These are phyloP conservation scores for Sporothrix schenckii DNA, from an alignment of 2,329 filamentous ascomycete species.

Conservation along the genomic window DNA sequence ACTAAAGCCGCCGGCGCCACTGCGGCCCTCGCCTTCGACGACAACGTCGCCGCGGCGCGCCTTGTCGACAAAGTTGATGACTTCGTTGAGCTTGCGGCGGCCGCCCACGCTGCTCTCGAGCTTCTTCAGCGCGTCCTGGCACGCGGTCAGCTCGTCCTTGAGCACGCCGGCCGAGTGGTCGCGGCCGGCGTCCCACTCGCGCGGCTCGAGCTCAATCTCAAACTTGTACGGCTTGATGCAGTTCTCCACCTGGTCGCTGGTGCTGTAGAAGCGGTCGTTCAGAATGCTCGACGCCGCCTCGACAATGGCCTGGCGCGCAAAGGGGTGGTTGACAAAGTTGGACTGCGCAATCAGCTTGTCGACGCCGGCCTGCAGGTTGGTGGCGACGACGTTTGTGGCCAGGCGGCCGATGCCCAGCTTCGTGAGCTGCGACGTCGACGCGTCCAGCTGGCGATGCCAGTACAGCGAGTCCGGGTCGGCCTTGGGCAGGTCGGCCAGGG, in stretches of 20 bases:
- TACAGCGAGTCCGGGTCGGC: conserved; percentile 82
- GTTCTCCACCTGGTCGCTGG: conserved; percentile 96
- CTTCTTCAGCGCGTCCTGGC: conserved; percentile 73
- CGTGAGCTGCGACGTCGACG: conserved; percentile 84
- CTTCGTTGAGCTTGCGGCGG: conserved; percentile 81
- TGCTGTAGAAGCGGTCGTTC: conserved; percentile 94
- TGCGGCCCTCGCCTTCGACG: conserved; percentile 79
- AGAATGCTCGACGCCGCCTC: conserved; percentile 88
- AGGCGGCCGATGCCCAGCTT: conserved; percentile 92
- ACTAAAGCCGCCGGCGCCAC: conserved; percentile 91
- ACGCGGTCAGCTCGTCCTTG: conserved; percentile 85
- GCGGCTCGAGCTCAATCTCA: conserved; percentile 89
- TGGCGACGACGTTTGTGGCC: conserved; percentile 87
- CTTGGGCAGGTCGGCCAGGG: conserved; percentile 76
- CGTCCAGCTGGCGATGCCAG: conserved; percentile 93
- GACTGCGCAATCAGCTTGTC: conserved; percentile 77
- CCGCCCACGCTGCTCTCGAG: conserved; percentile 80
- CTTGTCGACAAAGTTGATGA: conserved; percentile 87
- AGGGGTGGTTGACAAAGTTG: conserved; percentile 87
- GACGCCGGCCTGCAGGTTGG: conserved; percentile 81
- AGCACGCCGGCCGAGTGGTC: conserved; percentile 79
- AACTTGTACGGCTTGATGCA: conserved; percentile 99
- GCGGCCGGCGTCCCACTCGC: conserved; percentile 83
- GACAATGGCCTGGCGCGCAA: conserved; percentile 87
- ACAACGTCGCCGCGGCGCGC: conserved; percentile 82